Percentiles rank a stretch among this genome's conserved stretches.
phyloP scores from a whole-genome alignment of 2,329 filamentous ascomycete genomes.

The Alternaria brassicicola region DNA sequence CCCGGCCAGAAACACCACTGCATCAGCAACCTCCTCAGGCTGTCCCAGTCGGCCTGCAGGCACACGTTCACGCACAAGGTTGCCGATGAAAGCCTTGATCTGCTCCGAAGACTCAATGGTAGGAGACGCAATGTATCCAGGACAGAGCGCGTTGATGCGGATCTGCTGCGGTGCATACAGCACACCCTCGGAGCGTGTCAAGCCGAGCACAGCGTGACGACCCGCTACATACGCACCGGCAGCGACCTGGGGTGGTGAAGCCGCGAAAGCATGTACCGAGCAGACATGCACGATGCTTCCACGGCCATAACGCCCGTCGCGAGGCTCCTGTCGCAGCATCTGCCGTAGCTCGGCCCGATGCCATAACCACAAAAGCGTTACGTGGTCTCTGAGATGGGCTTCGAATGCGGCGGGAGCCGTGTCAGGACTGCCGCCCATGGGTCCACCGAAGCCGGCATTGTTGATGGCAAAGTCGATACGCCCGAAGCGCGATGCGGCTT shows the following conservation, averaged over 20 bases:
- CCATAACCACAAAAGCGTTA: constrained; percentile 62
- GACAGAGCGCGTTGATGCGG: constrained; percentile 64
- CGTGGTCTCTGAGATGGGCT: constrained; percentile 57
- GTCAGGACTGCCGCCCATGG: constrained; percentile 51
- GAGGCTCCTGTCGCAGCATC: constrained; percentile 55
- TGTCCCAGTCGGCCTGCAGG: constrained; percentile 13
- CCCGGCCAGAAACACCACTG: constrained; percentile 12
- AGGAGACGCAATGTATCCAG: constrained; percentile 53
- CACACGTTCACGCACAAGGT: constrained; percentile 14
- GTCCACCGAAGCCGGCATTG: constrained; percentile 57
- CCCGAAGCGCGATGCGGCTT: constrained; percentile 48
- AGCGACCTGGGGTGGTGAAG: constrained; percentile 32
- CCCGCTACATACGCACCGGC: constrained; percentile 54
- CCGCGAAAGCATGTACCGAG: constrained; percentile 56
- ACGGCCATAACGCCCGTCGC: constrained; percentile 30
- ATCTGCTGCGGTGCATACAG: constrained; percentile 58
- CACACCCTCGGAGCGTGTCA: constrained; percentile 59
- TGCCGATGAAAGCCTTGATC: constrained; percentile 10
- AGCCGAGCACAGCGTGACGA: constrained; percentile 59
- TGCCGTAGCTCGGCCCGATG: constrained; percentile 57
- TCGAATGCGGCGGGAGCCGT: constrained; percentile 55
- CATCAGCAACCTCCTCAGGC: constrained; percentile 17
- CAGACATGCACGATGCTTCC: constrained; percentile 60
- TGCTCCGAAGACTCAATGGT: constrained; percentile 25
- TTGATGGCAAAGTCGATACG: constrained; percentile 61